Conservation (phyloP, 2,329 filamentous ascomycete genomes). For the Pseudogymnoascus sp. region DNA sequence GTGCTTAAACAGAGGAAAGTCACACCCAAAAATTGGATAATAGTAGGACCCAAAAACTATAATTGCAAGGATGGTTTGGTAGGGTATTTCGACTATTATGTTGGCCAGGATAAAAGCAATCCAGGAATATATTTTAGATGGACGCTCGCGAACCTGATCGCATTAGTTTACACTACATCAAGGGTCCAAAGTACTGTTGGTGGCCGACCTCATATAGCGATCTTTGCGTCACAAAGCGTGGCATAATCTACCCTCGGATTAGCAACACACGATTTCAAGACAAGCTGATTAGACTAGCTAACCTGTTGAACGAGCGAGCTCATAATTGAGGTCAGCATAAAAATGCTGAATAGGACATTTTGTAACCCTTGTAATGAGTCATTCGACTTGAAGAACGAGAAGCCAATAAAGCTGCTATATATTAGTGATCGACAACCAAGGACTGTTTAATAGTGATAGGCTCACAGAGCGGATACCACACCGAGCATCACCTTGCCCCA, state of each 20-base stretch:
- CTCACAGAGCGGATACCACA: conserved; percentile 40
- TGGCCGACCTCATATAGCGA: conserved; percentile 49
- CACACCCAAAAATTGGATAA: no score
- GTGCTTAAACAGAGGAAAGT: neutral
- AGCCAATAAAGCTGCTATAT: neutral
- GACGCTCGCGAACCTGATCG: conserved; percentile 28
- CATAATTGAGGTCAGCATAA: conserved; percentile 38
- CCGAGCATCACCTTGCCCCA: conserved; percentile 58
- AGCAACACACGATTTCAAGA: neutral
- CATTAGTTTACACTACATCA: neutral
- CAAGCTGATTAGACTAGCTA: neutral
- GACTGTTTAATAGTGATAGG: no score
- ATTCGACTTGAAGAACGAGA: no score
- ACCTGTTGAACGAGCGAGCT: conserved; percentile 41
- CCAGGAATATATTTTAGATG: conserved; percentile 21
- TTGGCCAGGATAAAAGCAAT: neutral
- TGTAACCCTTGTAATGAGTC: no score
- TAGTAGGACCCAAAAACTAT: conserved; percentile 57
- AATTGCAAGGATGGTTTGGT: conserved; percentile 64
- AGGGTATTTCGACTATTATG: conserved; percentile 74
- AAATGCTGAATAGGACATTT: no score
- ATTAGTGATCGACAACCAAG: no score
- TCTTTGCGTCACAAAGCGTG: conserved; percentile 58
- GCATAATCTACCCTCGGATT: conserved; percentile 45
- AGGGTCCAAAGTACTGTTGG: neutral